Evolutionary conservation across 768 basidiomycete genomes (phyloP).

Genomic region (Tremella mesenterica): DNA sequence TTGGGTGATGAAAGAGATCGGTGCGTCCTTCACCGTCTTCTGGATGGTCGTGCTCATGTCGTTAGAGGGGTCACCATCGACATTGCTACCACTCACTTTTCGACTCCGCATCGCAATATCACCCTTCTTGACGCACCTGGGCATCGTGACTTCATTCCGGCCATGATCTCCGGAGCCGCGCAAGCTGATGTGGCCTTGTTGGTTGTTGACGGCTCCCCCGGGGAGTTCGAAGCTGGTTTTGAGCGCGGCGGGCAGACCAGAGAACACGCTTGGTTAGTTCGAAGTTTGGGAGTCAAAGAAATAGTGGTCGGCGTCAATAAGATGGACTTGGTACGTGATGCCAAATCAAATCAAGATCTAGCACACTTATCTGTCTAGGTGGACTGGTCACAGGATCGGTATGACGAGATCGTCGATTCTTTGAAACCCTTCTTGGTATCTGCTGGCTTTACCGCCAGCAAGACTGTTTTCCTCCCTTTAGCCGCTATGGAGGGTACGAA

Average conservation of each 20-base stretch:
- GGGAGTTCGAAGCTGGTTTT: constrained; percentile 95
- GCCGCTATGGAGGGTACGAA: constrained; percentile 87
- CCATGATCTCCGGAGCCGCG: constrained; percentile 97
- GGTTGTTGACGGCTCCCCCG: constrained; percentile 79
- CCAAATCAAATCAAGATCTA: neutral
- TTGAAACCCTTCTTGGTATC: constrained; percentile 75
- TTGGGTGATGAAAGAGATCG: constrained; percentile 85
- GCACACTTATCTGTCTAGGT: constrained; percentile 53
- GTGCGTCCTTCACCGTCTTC: constrained; percentile 47
- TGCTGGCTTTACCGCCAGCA: constrained; percentile 72
- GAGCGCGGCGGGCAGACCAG: constrained; percentile 88
- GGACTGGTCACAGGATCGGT: constrained; percentile 72
- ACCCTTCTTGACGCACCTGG: constrained; percentile 97
- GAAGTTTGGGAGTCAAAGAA: constrained; percentile 85
- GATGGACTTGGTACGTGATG: constrained; percentile 64
- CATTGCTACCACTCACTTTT: constrained; percentile 71
- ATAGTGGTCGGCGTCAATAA: constrained; percentile 92
- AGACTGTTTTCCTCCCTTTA: constrained; percentile 77
- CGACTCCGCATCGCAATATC: constrained; percentile 65
- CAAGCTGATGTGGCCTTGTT: constrained; percentile 93
- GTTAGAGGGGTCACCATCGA: constrained; percentile 95
- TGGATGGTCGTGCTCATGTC: neutral
- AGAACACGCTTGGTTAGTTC: constrained; percentile 82
- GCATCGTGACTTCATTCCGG: constrained; percentile 94
- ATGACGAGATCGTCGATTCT: constrained; percentile 67